Base-by-base conservation (phyloP, 495 filamentous ascomycete genomes). In the Penicillium samsonianum region DNA sequence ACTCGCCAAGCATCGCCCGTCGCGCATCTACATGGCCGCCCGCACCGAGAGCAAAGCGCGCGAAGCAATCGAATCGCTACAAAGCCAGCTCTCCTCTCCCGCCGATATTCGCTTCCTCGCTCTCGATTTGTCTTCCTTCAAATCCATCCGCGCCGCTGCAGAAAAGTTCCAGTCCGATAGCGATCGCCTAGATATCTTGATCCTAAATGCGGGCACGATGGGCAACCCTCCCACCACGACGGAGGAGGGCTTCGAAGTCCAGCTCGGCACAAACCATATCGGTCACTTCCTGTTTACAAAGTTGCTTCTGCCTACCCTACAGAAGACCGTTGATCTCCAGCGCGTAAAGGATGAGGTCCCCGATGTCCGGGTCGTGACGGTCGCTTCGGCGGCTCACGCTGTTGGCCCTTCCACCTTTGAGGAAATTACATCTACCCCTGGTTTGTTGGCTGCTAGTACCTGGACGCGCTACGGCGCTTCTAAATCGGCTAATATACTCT, bases 211-310 rank as follows among this genome's bases (percentile, higher is more conserved):
- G 14, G 87, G 86, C n/a, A 80, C 89, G 48, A 86, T 89, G 82
- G 83, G 75, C 0, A 60, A 78, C 11, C 76, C 80, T 3, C 71
- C 67, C 14, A 64, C 56, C 0, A 63, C 68, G 5, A 93, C 87
- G 12, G 91, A 92, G 42, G 90, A 95, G 65, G 89, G 90, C 5
- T 95, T 94, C 77, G 78, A 92, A 20, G 80, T 84, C 0, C 72
- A 83, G 33, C 81, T 90, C 46, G 91, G 92, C 4, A 83, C 83
- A 10, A 81, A 81, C 38, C 81, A 60, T 82, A 84, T 30, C 14
- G 72, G 62, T 61, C 76, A 50, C 70, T 91, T 22, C 83, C 84
- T 25, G 69, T 78, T 63, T 72, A 87, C 53, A 84, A 96, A 73
- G 84, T 84, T 57, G 6, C 72, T 91, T 8, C 71, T 89, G 6